phyloP scores from a whole-genome alignment of 2,329 filamentous ascomycete genomes.

The Venturia oleaginea region DNA sequence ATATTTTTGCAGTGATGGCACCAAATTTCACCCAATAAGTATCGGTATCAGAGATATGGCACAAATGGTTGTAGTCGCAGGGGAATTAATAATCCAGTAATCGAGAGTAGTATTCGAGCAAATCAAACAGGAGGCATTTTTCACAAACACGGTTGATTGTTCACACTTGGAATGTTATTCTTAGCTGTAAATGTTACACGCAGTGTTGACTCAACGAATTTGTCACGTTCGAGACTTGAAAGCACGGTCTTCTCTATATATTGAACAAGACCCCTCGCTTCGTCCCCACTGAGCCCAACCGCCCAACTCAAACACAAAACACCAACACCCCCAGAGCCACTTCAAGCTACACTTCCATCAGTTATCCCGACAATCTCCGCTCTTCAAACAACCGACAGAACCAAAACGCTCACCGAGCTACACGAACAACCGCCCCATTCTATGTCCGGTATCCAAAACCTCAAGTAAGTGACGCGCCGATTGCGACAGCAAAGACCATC shows the following conservation, averaged over 20 bases:
- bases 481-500: constrained; percentile 4
- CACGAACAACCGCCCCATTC: constrained; percentile 3
- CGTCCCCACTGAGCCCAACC: neutral
- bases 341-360: neutral
- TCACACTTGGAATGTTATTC: neutral
- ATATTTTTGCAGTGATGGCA: too few relatives aligned
- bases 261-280: neutral
- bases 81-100: neutral
- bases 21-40: too few relatives aligned
- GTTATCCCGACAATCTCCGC: neutral
- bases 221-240: neutral
- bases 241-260: neutral
- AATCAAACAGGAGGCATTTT: neutral
- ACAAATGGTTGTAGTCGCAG: too few relatives aligned
- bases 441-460: constrained; percentile 15
- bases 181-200: neutral
- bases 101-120: neutral
- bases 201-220: neutral
- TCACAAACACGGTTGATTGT: neutral
- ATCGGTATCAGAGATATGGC: too few relatives aligned
- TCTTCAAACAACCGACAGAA: neutral
- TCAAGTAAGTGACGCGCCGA: constrained; percentile 11
- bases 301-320: neutral
- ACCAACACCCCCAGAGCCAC: neutral
- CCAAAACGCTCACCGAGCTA: constrained; percentile 5